phyloP scores from a whole-genome alignment of 352 stramenopile genomes.

The Aphanomyces stellatus region DNA sequence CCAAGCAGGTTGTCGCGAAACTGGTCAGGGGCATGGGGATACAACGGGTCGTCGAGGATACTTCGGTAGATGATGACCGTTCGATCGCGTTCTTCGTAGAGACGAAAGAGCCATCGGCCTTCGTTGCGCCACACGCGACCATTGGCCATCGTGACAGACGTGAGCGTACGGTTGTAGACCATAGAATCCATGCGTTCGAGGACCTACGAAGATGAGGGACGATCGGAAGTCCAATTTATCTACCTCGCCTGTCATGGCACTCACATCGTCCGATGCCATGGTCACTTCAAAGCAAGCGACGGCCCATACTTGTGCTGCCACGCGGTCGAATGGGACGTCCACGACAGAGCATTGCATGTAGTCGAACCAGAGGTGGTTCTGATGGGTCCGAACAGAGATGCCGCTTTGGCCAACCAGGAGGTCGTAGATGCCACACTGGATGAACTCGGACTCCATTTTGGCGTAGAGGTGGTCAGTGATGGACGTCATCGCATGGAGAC shows the following conservation, averaged over 20 bases:
- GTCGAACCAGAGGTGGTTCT: slow-evolving; percentile 18
- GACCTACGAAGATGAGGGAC: too few species aligned
- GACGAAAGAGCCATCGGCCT: background rate
- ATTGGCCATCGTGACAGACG: background rate
- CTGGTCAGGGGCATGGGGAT: too few species aligned
- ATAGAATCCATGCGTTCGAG: too few species aligned
- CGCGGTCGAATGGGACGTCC: background rate
- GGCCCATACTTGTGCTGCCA: background rate
- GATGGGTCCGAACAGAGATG: background rate
- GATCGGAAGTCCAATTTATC: too few species aligned
- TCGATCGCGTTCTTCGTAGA: background rate
- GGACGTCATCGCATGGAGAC: background rate
- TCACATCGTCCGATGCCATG: too few species aligned
- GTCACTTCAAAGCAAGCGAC: too few species aligned
- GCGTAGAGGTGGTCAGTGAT: slow-evolving; percentile 12
- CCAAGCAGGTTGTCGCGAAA: too few species aligned
- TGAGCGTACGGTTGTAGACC: background rate
- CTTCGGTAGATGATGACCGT: background rate
- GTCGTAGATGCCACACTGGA: slow-evolving; percentile 17
- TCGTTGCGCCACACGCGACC: background rate
- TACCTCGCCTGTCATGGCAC: too few species aligned
- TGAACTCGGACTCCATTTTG: slow-evolving; percentile 11
- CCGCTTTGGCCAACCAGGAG: background rate
- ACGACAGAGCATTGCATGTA: slow-evolving; percentile 10
- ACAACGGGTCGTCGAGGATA: too few species aligned